phyloP scores from a whole-genome alignment of 2,329 filamentous ascomycete genomes.

The Chrysoporthe puriensis region DNA sequence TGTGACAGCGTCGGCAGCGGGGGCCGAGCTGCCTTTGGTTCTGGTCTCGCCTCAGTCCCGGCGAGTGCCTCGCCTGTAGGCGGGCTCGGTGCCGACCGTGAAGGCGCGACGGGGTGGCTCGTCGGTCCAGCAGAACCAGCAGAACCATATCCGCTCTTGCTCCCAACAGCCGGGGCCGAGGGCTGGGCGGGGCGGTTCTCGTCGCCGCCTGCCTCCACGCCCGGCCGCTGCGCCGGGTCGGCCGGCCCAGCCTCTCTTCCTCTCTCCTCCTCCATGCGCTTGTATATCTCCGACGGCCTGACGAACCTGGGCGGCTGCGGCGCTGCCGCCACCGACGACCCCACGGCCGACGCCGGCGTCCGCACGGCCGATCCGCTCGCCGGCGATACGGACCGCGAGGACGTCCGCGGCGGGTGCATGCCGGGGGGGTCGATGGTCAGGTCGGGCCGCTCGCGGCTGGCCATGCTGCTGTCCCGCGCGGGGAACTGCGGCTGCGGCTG shows the following conservation, averaged over 20 bases:
- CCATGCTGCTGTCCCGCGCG: slow-evolving; percentile 65
- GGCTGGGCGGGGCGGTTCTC: slow-evolving; percentile 43
- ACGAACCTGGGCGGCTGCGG: slow-evolving; percentile 60
- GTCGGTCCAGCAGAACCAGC: slow-evolving; percentile 53
- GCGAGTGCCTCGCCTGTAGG: background rate
- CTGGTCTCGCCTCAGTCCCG: background rate
- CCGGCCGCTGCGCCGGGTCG: slow-evolving; percentile 58
- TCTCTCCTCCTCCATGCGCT: slow-evolving; percentile 68
- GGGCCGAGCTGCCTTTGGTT: slow-evolving; percentile 7
- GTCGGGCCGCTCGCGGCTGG: slow-evolving; percentile 46
- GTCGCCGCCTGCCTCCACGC: slow-evolving; percentile 53
- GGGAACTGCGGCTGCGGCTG: slow-evolving; percentile 51
- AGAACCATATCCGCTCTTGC: slow-evolving; percentile 62
- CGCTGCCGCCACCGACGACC: no score
- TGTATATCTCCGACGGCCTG: slow-evolving; percentile 78
- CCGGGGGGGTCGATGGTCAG: slow-evolving; percentile 22
- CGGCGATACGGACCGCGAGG: slow-evolving; percentile 46
- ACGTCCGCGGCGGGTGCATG: slow-evolving; percentile 29
- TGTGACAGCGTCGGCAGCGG: slow-evolving; percentile 19
- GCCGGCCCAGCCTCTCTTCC: slow-evolving; percentile 58
- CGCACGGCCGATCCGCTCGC: slow-evolving; percentile 33
- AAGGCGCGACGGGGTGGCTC: slow-evolving; percentile 26
- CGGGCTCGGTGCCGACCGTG: slow-evolving; percentile 26
- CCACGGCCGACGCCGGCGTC: slow-evolving; percentile 35
- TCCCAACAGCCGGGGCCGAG: slow-evolving; percentile 59